Percentiles rank a stretch among this genome's conserved stretches.
These are phyloP conservation scores for Lecanicillium sp. DNA, from an alignment of 2,329 filamentous ascomycete species.

Conservation along the genomic window DNA sequence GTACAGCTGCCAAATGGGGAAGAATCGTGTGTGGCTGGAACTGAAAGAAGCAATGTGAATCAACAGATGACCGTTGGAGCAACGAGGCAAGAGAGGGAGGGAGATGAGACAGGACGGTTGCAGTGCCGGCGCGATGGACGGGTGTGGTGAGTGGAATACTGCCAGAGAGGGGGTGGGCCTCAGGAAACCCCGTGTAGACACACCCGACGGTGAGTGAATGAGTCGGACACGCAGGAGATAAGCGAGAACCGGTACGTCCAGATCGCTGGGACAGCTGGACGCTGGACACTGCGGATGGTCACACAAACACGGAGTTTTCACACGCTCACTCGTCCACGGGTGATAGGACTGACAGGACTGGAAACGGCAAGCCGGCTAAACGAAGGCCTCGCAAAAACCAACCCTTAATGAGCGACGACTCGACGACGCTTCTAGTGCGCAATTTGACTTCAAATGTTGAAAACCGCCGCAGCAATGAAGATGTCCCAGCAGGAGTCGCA, in stretches of 20 bases:
- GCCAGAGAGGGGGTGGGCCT: not conserved
- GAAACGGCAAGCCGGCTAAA: no score
- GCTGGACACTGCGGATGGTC: not conserved
- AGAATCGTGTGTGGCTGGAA: no score
- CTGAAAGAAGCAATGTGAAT: no score
- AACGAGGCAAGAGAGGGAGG: not conserved
- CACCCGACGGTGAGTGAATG: not conserved
- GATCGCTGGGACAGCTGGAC: conserved; percentile 25
- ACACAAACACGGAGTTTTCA: not conserved
- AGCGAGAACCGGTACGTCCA: conserved; percentile 27
- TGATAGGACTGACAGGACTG: no score
- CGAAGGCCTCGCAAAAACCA: no score
- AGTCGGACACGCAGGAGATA: conserved; percentile 19
- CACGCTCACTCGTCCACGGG: not conserved
- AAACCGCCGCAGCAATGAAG: no score
- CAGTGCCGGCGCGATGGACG: not conserved
- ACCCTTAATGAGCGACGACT: no score
- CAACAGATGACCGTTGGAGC: not conserved
- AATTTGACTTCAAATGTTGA: no score
- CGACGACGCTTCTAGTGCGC: no score
- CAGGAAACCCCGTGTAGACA: not conserved
- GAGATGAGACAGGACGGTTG: conserved; percentile 2
- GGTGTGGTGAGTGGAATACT: not conserved
- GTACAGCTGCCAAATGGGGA: no score
- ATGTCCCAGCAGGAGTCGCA: no score